Evolutionary conservation across 2,329 filamentous ascomycete genomes (phyloP), one percentile per base, ranked within the genome.

Genomic region (Cytospora mali): DNA sequence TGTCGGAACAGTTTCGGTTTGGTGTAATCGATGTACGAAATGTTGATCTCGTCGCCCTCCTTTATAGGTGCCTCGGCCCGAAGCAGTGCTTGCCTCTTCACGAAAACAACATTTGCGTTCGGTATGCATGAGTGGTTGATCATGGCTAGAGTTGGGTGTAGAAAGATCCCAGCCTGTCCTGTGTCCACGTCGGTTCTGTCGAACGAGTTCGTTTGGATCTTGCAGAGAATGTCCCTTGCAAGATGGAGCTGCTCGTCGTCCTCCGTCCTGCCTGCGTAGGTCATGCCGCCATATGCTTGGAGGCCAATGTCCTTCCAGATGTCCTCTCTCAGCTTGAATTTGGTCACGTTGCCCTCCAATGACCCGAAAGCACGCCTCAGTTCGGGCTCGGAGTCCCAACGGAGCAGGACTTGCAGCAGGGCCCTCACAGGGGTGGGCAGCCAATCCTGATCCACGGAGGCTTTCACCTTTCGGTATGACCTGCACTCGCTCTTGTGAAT

Each of bases 161-260:
- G 73, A 65, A 84, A 88, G 31, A 86, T 75, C 27, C 84, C 85
- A 1, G 80, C 76, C 60, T 81, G 76, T 1, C 78, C 81, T 9
- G 81, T 71, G 67, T 88, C 84, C 2, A 74, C 71, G 58, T 87
- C 84, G 28, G 77, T 76, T 58, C 83, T 76, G 68, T 84, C 83
- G 70, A 88, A 88, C 4, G 84, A 79, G 72, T 89, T 89, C 42
- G 84, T 85, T 70, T 85, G 79, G 63, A 87, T 80, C 84, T 85
- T 84, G 73, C 84, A 86, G 39, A 87, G 66, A 2, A 84, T 67
- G 60, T 80, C 78, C 25, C 79, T 70, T 9, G 82, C 81, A 65
- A 71, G 74, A 28, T 69, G 68, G 9, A 83, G 64, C 56, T 71
- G 71, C 60, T 72, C 71, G 46, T 76, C 72, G 2, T 68, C 73